Base-by-base conservation (phyloP, 768 basidiomycete genomes). In the Pleurotus citrinopileatus region DNA sequence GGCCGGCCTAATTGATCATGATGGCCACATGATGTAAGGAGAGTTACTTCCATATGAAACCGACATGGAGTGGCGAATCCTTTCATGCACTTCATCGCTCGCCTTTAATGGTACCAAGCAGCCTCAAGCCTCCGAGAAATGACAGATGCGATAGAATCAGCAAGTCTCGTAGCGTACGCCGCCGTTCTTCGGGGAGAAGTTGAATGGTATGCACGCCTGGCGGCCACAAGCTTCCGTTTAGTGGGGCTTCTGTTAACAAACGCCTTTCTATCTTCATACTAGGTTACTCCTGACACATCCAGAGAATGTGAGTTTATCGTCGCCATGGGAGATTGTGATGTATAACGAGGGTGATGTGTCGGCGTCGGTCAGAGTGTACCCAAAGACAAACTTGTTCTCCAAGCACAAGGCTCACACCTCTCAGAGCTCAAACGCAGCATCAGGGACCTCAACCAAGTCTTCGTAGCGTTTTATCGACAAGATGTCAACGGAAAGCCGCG, bases 381-480 rank as follows among this genome's bases (percentile, higher is more conserved):
- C n/a, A n/a, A 62, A 17, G 74, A 78, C 53, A 70, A 73, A 37
- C 63, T 79, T 45, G 67, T 65, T 15, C 59, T 79, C 9, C 62
- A 71, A 59, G 73, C 70, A 20, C 69, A 69, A 36, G 79, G 78
- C 13, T 57, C 59, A 9, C 67, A 72, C 12, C 67, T 80, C 20
- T 66, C 71, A 29, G 77, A 79, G 52, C 61, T 81, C 53, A 80
- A 80, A 57, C 70, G 67, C 42, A 73, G 66, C 53, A 65, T 80
- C 12, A 64, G 70, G 38, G 71, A 76, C 53, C 53, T 63, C 28
- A 60, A 68, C 7, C 63, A 71, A 42, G 69, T 76, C 9, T 77
- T 71, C 37, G 68, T 81, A 57, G 79, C 67, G 3, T 76, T 80
- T 55, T 77, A 75, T 62, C 73, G 74, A 23, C 73, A 78, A 60